These are phyloP conservation scores for Penicillium sp. DNA, from an alignment of 2,329 filamentous ascomycete species.

Conservation along the genomic window DNA sequence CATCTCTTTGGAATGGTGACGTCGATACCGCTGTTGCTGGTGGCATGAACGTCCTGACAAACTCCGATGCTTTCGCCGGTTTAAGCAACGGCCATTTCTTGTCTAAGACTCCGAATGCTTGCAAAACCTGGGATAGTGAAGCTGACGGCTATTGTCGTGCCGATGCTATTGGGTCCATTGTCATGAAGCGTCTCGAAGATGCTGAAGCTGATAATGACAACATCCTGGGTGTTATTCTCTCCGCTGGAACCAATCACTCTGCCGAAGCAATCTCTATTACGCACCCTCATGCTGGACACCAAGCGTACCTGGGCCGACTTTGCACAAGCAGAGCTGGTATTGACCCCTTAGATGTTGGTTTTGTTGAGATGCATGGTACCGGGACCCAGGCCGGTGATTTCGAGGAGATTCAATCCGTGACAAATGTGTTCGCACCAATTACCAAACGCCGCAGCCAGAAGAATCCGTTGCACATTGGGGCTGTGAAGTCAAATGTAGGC, in stretches of 20 bases:
- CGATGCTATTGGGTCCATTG: constrained; percentile 43
- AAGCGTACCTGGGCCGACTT: constrained; percentile 25
- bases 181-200: constrained; percentile 45
- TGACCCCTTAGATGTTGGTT: constrained; percentile 60
- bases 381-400: constrained; percentile 71
- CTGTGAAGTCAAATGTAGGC: constrained; percentile 62
- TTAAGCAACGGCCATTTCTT: constrained; percentile 50
- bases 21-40: constrained; percentile 75
- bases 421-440: constrained; percentile 35
- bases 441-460: constrained; percentile 41
- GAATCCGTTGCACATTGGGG: constrained; percentile 57
- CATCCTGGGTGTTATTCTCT: constrained; percentile 36
- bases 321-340: constrained; percentile 23
- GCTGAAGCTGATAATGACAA: constrained; percentile 46
- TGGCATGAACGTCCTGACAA: constrained; percentile 65
- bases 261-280: constrained; percentile 37
- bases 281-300: constrained; percentile 27
- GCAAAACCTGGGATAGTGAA: constrained; percentile 42
- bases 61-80: constrained; percentile 71
- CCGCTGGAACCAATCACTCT: constrained; percentile 36
- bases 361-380: constrained; percentile 80
- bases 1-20: constrained; percentile 66
- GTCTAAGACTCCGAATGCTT: constrained; percentile 29
- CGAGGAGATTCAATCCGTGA: constrained; percentile 29
- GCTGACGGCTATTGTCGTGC: constrained; percentile 51